phyloP scores from a whole-genome alignment of 1,284 basidiomycete genomes.

The Moesziomyces antarcticus region DNA sequence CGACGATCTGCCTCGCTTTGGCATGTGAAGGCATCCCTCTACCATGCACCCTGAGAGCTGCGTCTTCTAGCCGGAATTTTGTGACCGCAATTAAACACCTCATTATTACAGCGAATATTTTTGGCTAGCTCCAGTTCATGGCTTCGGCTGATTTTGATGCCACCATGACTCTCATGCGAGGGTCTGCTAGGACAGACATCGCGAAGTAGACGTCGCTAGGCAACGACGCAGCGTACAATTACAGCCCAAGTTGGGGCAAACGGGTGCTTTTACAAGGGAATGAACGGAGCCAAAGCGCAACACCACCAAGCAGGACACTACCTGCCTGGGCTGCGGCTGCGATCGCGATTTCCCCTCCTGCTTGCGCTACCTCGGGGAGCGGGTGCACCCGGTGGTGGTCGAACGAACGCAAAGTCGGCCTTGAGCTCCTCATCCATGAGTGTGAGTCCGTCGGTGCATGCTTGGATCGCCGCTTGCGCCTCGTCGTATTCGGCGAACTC shows the following conservation, averaged over 20 bases:
- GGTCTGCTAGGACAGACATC: too few species aligned
- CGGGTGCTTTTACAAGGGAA: neutral
- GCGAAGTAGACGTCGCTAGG: too few species aligned
- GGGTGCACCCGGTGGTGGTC: slow-evolving; percentile 73
- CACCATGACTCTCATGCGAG: too few species aligned
- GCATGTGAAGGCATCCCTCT: too few species aligned
- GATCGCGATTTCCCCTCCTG: slow-evolving; percentile 28
- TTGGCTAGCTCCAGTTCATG: too few species aligned
- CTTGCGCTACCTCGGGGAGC: slow-evolving; percentile 11
- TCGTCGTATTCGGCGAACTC: slow-evolving; percentile 94
- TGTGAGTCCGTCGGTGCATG: slow-evolving; percentile 82
- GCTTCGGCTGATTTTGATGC: too few species aligned
- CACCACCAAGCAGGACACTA: neutral
- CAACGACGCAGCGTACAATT: slow-evolving; percentile 1
- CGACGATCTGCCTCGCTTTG: too few species aligned
- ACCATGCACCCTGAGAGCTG: too few species aligned
- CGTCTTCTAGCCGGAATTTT: too few species aligned
- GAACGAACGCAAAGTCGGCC: slow-evolving; percentile 95
- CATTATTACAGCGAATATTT: too few species aligned
- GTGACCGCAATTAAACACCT: too few species aligned
- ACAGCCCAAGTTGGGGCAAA: neutral
- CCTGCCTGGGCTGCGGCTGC: slow-evolving; percentile 44
- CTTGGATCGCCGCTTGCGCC: slow-evolving; percentile 87
- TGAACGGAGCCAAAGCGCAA: neutral
- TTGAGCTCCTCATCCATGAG: slow-evolving; percentile 87